These are phyloP conservation scores for Helotiales sp. DNA, from an alignment of 2,329 filamentous ascomycete genomes.

Conservation along the genomic window DNA sequence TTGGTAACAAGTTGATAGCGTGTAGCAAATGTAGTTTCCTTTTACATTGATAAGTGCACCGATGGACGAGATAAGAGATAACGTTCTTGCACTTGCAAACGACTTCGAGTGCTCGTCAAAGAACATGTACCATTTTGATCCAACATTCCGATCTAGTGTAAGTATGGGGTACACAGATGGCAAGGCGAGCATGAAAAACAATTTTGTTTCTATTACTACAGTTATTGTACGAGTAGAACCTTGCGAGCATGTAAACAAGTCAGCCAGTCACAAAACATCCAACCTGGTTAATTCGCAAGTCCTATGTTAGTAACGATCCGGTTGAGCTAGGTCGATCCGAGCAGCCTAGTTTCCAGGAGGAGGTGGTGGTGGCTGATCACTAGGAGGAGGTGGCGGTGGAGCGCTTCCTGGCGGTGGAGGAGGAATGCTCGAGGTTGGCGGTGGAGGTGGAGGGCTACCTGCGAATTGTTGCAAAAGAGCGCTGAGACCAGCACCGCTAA, in stretches of 20 bases:
- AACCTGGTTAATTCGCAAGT: conserved; percentile 3
- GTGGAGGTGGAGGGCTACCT: conserved; percentile 48
- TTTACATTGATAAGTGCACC: not conserved
- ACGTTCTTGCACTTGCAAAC: not conserved
- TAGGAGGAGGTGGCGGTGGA: conserved; percentile 62
- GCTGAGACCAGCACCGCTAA: conserved; percentile 58
- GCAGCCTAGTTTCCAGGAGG: conserved; percentile 20
- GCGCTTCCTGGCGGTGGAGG: conserved; percentile 53
- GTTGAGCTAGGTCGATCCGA: not conserved
- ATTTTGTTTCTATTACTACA: conserved; percentile 11
- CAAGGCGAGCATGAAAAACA: not conserved
- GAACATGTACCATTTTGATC: too few species aligned
- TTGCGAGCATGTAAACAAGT: conserved; percentile 4
- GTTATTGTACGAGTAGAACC: conserved; percentile 8
- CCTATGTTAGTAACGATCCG: conserved; percentile 14
- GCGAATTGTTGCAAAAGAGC: conserved; percentile 67
- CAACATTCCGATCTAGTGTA: too few species aligned
- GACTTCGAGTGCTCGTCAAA: not conserved
- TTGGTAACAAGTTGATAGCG: not conserved
- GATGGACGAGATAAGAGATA: not conserved
- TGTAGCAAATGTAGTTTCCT: not conserved
- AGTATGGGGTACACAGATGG: not conserved
- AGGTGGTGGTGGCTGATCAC: conserved; percentile 25
- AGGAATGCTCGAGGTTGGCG: conserved; percentile 48
- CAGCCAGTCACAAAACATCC: not conserved